Base-by-base conservation (phyloP, 2,329 filamentous ascomycete species). In the Xenosphaeropsis pyriputrescens region DNA sequence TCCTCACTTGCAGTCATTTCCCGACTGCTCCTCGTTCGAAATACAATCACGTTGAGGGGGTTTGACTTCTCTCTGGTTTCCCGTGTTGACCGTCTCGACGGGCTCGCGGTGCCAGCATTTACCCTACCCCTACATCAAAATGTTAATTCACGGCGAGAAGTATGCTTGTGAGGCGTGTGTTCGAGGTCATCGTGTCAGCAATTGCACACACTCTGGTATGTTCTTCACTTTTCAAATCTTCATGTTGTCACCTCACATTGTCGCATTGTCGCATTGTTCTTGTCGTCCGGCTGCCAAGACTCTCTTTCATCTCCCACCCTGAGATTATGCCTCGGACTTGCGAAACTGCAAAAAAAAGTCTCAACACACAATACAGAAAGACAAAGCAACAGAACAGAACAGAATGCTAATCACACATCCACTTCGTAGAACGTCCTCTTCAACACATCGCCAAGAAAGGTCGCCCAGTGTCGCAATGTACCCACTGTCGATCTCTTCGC, bases 401-500 rank as follows among this genome's bases (percentile, higher is more conserved):
- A 16, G n/a, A 18, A 22, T 42, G 43, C 45, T 44, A 40, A 42
- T 39, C 29, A 36, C 17, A 29, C 22, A 36, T 19, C 35, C 32
- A 32, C 29, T 40, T 41, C 52, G 39, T 54, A 94, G 91, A 95
- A 61, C 85, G 89, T 49, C 84, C 84, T 47, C 73, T 96, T 47
- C 81, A 85, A 55, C 85, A 93, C 59, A 93, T 95, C 66, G 93
- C 93, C 62, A 94, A 93, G 61, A 96, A 96, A 68, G 89, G 89
- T 55, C 83, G 89, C 45, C 91, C 91, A 44, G 86, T 96, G 50
- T 94, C 91, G 52, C 91, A 98, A 78, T 98, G 91, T 64, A 75
- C 85, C 50, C 91, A 98, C 65, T 98, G 91, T 65, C 89, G 91
- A 59, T 76, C 82, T 49, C 81, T 93, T 70, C 88, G 91, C 65